phyloP scores from a whole-genome alignment of 495 filamentous ascomycete genomes.

The Lindgomyces ingoldianus region DNA sequence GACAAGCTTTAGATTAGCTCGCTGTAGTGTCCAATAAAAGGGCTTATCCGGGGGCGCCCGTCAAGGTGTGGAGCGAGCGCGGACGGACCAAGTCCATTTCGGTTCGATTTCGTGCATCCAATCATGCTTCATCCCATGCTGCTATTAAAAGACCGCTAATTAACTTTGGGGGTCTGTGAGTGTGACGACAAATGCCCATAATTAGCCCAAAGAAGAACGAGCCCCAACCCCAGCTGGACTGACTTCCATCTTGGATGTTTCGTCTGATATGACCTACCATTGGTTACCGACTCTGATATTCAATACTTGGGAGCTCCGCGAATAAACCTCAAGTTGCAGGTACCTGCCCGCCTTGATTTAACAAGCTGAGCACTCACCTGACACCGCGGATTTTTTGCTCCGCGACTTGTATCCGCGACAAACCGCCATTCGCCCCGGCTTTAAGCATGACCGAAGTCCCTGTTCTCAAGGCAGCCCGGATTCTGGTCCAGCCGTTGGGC shows the following conservation, averaged over 20 bases:
- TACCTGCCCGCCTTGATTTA: constrained; percentile 26
- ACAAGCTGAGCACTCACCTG: constrained; percentile 33
- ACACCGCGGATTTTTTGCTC: constrained; percentile 32
- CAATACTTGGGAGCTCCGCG: constrained; percentile 35
- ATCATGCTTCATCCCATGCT: too few species aligned
- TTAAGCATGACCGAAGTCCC: constrained; percentile 1
- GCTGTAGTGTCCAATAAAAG: constrained; percentile 28
- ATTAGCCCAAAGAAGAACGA: constrained; percentile 23
- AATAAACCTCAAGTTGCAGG: constrained; percentile 29
- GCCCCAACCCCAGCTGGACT: constrained; percentile 2
- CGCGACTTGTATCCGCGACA: constrained; percentile 27
- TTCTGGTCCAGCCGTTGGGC: constrained; percentile 8
- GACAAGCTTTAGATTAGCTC: constrained; percentile 37
- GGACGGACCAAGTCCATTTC: constrained; percentile 12
- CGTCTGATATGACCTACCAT: constrained; percentile 15
- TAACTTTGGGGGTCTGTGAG: background rate
- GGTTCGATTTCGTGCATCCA: constrained; percentile 32
- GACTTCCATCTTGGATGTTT: background rate
- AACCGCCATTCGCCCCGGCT: constrained; percentile 17
- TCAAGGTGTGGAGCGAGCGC: constrained; percentile 4
- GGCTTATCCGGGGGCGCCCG: constrained; percentile 28
- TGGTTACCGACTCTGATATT: constrained; percentile 34
- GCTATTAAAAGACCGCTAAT: constrained; percentile 38
- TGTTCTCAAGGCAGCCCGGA: background rate
- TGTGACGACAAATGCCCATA: constrained; percentile 27